phyloP scores from a whole-genome alignment of 2,329 filamentous ascomycete species.

The Penicillium frequentans region DNA sequence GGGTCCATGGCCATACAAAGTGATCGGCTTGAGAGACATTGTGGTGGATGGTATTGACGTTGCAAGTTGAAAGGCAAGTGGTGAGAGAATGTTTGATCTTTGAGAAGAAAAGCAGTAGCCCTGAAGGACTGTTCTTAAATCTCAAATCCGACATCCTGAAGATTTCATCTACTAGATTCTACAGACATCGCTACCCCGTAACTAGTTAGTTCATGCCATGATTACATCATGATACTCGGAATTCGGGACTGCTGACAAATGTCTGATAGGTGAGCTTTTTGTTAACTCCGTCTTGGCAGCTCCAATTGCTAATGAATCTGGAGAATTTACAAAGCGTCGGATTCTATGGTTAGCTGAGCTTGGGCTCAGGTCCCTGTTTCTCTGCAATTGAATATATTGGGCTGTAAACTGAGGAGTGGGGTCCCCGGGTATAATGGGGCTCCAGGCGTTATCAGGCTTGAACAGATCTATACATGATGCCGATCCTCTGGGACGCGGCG shows the following conservation, averaged over 20 bases:
- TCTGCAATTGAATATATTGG: not conserved
- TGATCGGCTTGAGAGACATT: slow-evolving; percentile 24
- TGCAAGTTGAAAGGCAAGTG: not conserved
- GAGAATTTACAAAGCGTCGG: not conserved
- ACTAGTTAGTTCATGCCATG: not conserved
- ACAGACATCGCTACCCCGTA: not conserved
- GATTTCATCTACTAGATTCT: not conserved
- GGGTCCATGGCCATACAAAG: slow-evolving; percentile 20
- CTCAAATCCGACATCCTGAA: not conserved
- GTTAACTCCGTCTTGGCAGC: not conserved
- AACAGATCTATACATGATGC: no score
- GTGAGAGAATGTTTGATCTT: not conserved
- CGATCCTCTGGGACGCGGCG: no score
- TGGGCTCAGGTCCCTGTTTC: not conserved
- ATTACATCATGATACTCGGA: not conserved
- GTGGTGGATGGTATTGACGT: not conserved
- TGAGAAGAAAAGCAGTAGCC: no score
- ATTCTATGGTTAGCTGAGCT: not conserved
- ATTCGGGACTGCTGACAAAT: not conserved
- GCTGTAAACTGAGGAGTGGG: not conserved
- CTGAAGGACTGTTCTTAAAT: not conserved
- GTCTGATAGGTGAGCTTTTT: not conserved
- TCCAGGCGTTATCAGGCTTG: no score
- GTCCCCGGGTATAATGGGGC: no score
- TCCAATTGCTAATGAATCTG: not conserved